These are phyloP conservation scores for Fusarium tjaetaba DNA, from an alignment of 2,329 filamentous ascomycete species.

Conservation along the genomic window DNA sequence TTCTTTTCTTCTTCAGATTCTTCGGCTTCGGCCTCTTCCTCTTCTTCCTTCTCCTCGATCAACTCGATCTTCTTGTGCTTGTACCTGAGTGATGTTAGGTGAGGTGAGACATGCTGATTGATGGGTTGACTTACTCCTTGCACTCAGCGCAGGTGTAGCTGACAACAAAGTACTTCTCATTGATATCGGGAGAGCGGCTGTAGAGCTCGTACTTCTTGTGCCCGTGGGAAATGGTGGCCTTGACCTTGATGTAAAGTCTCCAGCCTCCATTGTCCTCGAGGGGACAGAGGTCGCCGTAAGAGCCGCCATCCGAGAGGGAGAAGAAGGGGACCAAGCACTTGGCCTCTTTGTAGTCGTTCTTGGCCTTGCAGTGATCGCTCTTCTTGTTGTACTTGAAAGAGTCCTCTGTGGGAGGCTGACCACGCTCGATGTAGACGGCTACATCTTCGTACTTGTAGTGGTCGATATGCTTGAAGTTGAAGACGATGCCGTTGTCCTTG, in stretches of 20 bases:
- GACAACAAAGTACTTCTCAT: slow-evolving; percentile 41
- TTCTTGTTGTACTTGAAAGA: slow-evolving; percentile 39
- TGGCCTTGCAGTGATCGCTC: slow-evolving; percentile 37
- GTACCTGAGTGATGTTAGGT: slow-evolving; percentile 8
- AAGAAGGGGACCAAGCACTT: slow-evolving; percentile 42
- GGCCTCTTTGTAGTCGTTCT: slow-evolving; percentile 36
- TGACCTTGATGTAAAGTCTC: slow-evolving; percentile 44
- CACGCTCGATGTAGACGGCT: slow-evolving; percentile 33
- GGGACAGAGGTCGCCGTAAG: slow-evolving; percentile 40
- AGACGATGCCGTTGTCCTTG: slow-evolving; percentile 39
- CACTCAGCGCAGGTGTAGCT: slow-evolving; percentile 44
- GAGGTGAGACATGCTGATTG: background rate
- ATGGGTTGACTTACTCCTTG: slow-evolving; percentile 23
- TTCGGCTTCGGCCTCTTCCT: background rate
- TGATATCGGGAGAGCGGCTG: slow-evolving; percentile 36
- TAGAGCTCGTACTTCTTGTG: slow-evolving; percentile 38
- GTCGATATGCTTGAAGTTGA: slow-evolving; percentile 38
- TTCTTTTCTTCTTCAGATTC: background rate
- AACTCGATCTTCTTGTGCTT: slow-evolving; percentile 25
- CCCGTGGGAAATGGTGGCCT: slow-evolving; percentile 36
- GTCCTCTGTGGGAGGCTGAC: slow-evolving; percentile 29
- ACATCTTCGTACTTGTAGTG: slow-evolving; percentile 46
- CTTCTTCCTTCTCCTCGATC: slow-evolving; percentile 1
- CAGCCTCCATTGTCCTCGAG: slow-evolving; percentile 41
- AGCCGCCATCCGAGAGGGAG: slow-evolving; percentile 38